Evolutionary conservation across 2,329 filamentous ascomycete species (phyloP).

Genomic region (Penicillium capsulatum): DNA sequence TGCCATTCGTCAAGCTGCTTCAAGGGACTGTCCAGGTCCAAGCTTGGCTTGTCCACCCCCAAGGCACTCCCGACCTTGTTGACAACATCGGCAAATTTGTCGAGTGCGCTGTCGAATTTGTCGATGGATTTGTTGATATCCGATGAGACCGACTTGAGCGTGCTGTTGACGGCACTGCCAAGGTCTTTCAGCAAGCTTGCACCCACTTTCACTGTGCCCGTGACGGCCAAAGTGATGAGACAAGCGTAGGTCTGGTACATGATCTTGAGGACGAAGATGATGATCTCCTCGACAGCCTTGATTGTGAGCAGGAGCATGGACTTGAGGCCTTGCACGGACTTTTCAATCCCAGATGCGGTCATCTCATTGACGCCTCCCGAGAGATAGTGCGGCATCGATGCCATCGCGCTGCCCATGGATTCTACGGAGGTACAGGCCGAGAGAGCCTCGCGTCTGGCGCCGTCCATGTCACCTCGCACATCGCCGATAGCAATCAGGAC

Average conservation of each 20-base stretch:
- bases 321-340: slow-evolving; percentile 74
- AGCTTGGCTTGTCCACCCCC: slow-evolving; percentile 41
- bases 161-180: slow-evolving; percentile 57
- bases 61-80: slow-evolving; percentile 53
- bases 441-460: slow-evolving; percentile 75
- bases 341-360: slow-evolving; percentile 73
- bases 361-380: slow-evolving; percentile 83
- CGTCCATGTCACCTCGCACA: slow-evolving; percentile 68
- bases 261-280: slow-evolving; percentile 89
- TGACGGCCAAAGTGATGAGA: slow-evolving; percentile 76
- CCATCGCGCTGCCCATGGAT: slow-evolving; percentile 89
- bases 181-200: slow-evolving; percentile 59
- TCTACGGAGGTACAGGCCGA: slow-evolving; percentile 89
- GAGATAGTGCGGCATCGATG: slow-evolving; percentile 96
- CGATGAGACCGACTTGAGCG: slow-evolving; percentile 43
- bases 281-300: slow-evolving; percentile 77
- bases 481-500: slow-evolving; percentile 70
- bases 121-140: slow-evolving; percentile 42
- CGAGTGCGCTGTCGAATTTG: slow-evolving; percentile 54
- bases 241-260: slow-evolving; percentile 87
- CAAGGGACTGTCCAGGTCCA: slow-evolving; percentile 65
- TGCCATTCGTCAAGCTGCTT: slow-evolving; percentile 65
- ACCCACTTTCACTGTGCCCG: slow-evolving; percentile 70
- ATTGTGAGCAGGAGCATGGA: slow-evolving; percentile 72
- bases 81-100: slow-evolving; percentile 52